Evolutionary conservation across 2,329 filamentous ascomycete genomes (phyloP), one percentile per base, ranked within the genome.

Genomic region (Botrytis cinerea): DNA sequence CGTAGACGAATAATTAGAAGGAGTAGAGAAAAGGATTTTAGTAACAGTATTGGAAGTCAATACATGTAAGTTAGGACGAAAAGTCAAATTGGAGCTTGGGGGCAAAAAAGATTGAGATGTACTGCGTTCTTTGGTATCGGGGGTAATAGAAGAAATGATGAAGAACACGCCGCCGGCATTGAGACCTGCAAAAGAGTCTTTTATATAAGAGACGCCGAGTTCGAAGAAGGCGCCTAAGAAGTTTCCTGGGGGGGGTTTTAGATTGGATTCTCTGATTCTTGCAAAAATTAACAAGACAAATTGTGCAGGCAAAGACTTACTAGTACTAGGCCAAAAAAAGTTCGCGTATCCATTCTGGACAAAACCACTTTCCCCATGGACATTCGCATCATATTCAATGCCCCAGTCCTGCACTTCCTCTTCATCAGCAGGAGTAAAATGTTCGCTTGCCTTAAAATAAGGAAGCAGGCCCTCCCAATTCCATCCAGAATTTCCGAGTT

Each of bases 401-500:
- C 32, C 38, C 62, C 54, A 73, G 0, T 62, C 22, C 3, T 70
- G n/a, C 5, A 32, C 54, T 40, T 54, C 43, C 10, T 70, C n/a
- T 32, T 70, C 28, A 32, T 70, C 20, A 2, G 46, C 20, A 28
- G 40, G 51, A 35, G 69, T 67, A 38, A 32, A 69, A n/a, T 62
- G 8, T 54, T 75, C 77, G 8, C 71, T 69, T 79, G 84, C 84
- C 35, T 81, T 81, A 16, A 73, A 63, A 22, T 59, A 62, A 3
- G 71, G 71, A 1, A 73, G 51, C 0, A 73, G 35, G 5, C 14
- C 78, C 8, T 82, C 76, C 78, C 82, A 84, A 35, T 79, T 79
- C 84, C 84, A 86, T 74, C 73, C 81, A 9, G 25, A 10, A 63
- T 84, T 84, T 0, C 83, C 84, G 16, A 85, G 76, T 1, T 76